Conservation (phyloP, 306 rosid species). For the Oxytropis ochrocephala region DNA sequence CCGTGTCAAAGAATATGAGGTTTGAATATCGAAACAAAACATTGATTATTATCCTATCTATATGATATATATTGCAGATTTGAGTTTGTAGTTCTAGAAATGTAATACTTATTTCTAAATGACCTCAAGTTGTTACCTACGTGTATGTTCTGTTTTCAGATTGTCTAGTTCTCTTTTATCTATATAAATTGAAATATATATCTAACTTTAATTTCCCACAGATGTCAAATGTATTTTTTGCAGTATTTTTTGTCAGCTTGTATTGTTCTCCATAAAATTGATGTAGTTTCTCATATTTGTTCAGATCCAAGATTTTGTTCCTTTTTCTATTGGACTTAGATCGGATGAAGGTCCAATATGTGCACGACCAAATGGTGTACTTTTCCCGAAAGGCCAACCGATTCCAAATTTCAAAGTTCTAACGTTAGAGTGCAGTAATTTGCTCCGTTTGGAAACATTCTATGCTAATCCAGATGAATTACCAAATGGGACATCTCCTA, state of each 20-base stretch:
- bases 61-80: not conserved
- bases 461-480: slow-evolving; percentile 58
- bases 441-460: slow-evolving; percentile 66
- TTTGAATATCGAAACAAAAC: slow-evolving; percentile 31
- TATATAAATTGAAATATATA: not conserved
- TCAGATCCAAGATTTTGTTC: slow-evolving; percentile 73
- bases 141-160: not conserved
- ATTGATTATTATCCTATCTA: slow-evolving; percentile 3
- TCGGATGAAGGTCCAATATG: slow-evolving; percentile 54
- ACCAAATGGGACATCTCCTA: slow-evolving; percentile 49
- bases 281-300: slow-evolving; percentile 7
- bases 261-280: slow-evolving; percentile 10
- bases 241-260: not conserved
- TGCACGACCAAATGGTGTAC: slow-evolving; percentile 37
- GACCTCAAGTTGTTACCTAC: not conserved
- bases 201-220: slow-evolving; percentile 1
- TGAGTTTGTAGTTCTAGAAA: not conserved
- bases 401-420: slow-evolving; percentile 71
- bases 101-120: not conserved
- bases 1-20: slow-evolving; percentile 82
- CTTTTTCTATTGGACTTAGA: slow-evolving; percentile 72
- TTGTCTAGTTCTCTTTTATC: not conserved
- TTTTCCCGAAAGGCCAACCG: slow-evolving; percentile 75
- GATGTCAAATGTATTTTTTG: not conserved
- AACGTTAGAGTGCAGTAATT: slow-evolving; percentile 41